phyloP scores from a whole-genome alignment of 306 rosid species.

The Quercus agrifolia region DNA sequence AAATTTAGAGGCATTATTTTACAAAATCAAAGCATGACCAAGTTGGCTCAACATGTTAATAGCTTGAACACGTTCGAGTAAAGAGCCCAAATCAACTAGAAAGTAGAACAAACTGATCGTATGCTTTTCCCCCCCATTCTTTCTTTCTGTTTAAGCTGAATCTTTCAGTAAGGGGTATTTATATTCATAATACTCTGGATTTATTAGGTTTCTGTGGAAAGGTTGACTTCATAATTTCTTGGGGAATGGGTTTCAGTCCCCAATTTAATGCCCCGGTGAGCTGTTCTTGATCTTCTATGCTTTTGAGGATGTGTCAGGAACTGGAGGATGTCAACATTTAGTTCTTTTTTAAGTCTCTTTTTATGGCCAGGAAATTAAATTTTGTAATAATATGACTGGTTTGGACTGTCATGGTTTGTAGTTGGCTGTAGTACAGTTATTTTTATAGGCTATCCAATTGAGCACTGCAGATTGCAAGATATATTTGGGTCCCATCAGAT shows the following conservation, averaged over 20 bases:
- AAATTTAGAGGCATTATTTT: slow-evolving; percentile 4
- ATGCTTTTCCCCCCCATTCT: not conserved
- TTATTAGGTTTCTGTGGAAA: not conserved
- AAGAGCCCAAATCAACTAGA: not conserved
- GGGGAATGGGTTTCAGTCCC: not conserved
- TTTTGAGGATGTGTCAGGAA: no score
- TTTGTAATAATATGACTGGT: no score
- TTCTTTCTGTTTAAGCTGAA: not conserved
- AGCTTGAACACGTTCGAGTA: not conserved
- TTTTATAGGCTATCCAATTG: no score
- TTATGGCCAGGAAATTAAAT: no score
- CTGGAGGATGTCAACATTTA: no score
- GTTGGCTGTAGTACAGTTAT: no score
- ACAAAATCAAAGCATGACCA: not conserved
- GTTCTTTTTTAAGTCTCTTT: no score
- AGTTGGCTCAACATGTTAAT: not conserved
- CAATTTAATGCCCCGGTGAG: not conserved
- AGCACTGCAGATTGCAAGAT: no score
- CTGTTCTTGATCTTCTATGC: no score
- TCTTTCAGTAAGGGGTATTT: not conserved
- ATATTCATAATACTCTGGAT: not conserved
- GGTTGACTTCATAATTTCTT: not conserved
- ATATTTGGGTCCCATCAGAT: no score
- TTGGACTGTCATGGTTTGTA: no score
- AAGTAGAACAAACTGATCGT: not conserved